Evolutionary conservation across 2,329 filamentous ascomycete genomes (phyloP).

Genomic region (Pyrenochaeta sp.): DNA sequence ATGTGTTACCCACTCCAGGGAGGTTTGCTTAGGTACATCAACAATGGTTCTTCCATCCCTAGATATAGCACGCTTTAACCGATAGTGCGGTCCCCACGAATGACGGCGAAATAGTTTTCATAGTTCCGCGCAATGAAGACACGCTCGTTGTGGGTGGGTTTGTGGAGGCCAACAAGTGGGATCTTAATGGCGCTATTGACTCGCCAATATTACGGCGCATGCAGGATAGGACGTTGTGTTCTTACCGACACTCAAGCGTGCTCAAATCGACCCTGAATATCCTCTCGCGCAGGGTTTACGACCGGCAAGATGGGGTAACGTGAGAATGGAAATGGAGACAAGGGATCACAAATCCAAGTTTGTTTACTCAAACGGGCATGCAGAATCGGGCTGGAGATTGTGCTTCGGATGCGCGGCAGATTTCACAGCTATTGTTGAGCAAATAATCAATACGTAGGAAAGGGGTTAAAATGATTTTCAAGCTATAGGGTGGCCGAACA

Average conservation of each 20-base stretch:
- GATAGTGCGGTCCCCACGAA: constrained; percentile 52
- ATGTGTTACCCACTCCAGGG: constrained; percentile 56
- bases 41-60: constrained; percentile 55
- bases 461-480: too few species aligned
- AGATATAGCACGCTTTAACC: constrained; percentile 52
- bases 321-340: constrained; percentile 55
- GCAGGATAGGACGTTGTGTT: constrained; percentile 52
- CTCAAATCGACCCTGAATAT: constrained; percentile 52
- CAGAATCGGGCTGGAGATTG: constrained; percentile 53
- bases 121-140: constrained; percentile 57
- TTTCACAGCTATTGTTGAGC: too few species aligned
- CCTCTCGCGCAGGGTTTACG: constrained; percentile 56
- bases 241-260: constrained; percentile 53
- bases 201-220: constrained; percentile 53
- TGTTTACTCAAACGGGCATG: constrained; percentile 48
- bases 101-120: constrained; percentile 54
- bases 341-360: constrained; percentile 50
- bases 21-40: constrained; percentile 56
- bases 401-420: background rate
- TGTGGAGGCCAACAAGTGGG: constrained; percentile 8
- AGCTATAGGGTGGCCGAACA: too few species aligned
- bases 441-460: too few species aligned
- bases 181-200: constrained; percentile 46
- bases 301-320: constrained; percentile 52
- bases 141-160: constrained; percentile 51